These are phyloP conservation scores for Phytopythium litorale DNA, from an alignment of 352 stramenopile genomes.

Conservation along the genomic window DNA sequence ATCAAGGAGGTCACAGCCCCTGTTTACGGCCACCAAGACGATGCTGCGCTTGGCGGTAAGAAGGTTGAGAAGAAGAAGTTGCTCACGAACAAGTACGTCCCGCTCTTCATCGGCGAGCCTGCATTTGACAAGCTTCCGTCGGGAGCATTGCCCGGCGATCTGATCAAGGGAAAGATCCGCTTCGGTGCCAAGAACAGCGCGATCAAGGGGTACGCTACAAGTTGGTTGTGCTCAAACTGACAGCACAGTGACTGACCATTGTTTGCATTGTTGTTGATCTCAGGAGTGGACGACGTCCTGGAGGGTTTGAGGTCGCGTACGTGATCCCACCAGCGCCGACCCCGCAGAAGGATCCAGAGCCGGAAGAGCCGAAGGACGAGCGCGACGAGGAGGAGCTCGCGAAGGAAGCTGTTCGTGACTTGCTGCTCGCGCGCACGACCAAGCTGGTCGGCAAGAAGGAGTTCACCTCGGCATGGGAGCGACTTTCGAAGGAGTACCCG, in stretches of 20 bases:
- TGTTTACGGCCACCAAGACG: conserved; percentile 66
- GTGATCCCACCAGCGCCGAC: conserved; percentile 60
- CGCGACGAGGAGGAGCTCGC: conserved; percentile 59
- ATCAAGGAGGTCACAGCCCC: conserved; percentile 66
- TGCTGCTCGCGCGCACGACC: conserved; percentile 58
- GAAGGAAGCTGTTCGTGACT: conserved; percentile 68
- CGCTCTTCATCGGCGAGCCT: conserved; percentile 75
- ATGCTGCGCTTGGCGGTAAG: conserved; percentile 57
- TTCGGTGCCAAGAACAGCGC: conserved; percentile 72
- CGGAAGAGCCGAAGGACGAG: conserved; percentile 65
- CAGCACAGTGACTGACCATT: not conserved
- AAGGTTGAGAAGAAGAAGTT: conserved; percentile 45
- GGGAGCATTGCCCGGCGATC: conserved; percentile 48
- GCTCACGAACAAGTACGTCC: conserved; percentile 46
- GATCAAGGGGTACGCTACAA: conserved; percentile 41
- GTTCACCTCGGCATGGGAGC: conserved; percentile 50
- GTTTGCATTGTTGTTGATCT: conserved; percentile 7
- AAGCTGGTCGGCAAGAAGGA: conserved; percentile 69
- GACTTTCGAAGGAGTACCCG: conserved; percentile 50
- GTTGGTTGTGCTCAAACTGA: not conserved
- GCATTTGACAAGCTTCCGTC: conserved; percentile 64
- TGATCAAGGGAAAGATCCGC: conserved; percentile 62
- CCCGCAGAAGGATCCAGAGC: conserved; percentile 55
- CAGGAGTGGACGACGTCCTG: conserved; percentile 48
- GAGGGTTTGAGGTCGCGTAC: conserved; percentile 73